Conservation (phyloP, 805 yeast species). For the Saccharomyces jurei region DNA sequence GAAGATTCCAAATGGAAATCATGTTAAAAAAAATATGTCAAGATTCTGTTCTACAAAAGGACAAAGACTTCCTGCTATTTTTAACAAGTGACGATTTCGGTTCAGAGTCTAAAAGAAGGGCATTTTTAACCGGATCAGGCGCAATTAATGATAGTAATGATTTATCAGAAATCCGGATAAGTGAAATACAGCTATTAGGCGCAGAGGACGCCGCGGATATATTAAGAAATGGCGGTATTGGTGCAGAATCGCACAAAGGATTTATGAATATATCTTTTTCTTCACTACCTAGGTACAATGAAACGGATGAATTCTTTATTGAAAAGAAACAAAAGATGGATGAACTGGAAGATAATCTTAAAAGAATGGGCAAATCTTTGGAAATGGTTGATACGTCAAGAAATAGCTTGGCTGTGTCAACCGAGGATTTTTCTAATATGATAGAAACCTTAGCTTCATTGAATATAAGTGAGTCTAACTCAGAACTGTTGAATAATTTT, state of each 20-base stretch:
- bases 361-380: constrained; percentile 57
- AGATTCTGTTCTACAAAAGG: constrained; percentile 51
- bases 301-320: constrained; percentile 70
- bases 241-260: constrained; percentile 53
- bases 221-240: constrained; percentile 27
- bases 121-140: constrained; percentile 46
- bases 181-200: constrained; percentile 28
- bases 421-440: constrained; percentile 56
- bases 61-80: constrained; percentile 71
- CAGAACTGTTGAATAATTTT: constrained; percentile 60
- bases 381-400: constrained; percentile 71
- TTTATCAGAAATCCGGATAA: constrained; percentile 30
- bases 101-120: constrained; percentile 63
- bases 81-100: constrained; percentile 65
- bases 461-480: constrained; percentile 62
- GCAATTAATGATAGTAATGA: constrained; percentile 39
- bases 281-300: constrained; percentile 57
- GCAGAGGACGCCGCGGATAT: constrained; percentile 26
- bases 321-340: constrained; percentile 65
- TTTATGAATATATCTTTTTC: constrained; percentile 61
- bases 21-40: constrained; percentile 72
- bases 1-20: constrained; percentile 75
- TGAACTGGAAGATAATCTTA: constrained; percentile 63
- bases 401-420: constrained; percentile 57
- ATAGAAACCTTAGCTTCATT: constrained; percentile 58